A percentile compares a stretch with the other conserved stretches of the same genome.
phyloP scores from a whole-genome alignment of 352 stramenopile genomes.

The Phytophthora palmivora region DNA sequence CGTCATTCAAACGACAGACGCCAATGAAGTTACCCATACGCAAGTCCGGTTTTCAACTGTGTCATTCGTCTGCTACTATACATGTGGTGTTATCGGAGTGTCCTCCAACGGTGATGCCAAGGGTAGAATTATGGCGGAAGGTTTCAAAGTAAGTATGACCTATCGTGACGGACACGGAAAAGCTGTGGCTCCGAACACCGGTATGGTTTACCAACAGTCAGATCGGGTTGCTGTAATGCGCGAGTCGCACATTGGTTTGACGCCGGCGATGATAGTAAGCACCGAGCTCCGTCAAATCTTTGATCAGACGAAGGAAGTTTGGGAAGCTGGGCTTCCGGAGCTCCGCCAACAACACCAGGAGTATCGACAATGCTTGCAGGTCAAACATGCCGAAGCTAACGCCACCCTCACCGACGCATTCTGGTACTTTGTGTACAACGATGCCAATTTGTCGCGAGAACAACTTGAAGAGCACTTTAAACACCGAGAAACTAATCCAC shows the following conservation, averaged over 20 bases:
- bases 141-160: constrained; percentile 54
- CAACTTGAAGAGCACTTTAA: constrained; percentile 38
- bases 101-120: constrained; percentile 18
- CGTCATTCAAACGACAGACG: too few species aligned
- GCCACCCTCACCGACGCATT: constrained; percentile 47
- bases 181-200: constrained; percentile 38
- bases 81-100: constrained; percentile 29
- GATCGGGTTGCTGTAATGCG: constrained; percentile 41
- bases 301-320: constrained; percentile 30
- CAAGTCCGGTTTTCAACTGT: constrained; percentile 38
- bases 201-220: constrained; percentile 37
- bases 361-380: constrained; percentile 37
- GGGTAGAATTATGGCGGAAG: too few species aligned
- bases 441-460: constrained; percentile 25
- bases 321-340: constrained; percentile 19
- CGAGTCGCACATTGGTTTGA: constrained; percentile 39
- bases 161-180: constrained; percentile 53
- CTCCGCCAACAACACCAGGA: constrained; percentile 20
- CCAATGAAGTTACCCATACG: background rate
- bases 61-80: constrained; percentile 45
- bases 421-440: constrained; percentile 60
- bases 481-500: constrained; percentile 33
- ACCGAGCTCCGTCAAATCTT: constrained; percentile 33
- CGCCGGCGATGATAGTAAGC: constrained; percentile 40
- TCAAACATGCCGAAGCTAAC: constrained; percentile 35